Evolutionary conservation across 768 basidiomycete genomes (phyloP).

Genomic region (Cystofilobasidium macerans): DNA sequence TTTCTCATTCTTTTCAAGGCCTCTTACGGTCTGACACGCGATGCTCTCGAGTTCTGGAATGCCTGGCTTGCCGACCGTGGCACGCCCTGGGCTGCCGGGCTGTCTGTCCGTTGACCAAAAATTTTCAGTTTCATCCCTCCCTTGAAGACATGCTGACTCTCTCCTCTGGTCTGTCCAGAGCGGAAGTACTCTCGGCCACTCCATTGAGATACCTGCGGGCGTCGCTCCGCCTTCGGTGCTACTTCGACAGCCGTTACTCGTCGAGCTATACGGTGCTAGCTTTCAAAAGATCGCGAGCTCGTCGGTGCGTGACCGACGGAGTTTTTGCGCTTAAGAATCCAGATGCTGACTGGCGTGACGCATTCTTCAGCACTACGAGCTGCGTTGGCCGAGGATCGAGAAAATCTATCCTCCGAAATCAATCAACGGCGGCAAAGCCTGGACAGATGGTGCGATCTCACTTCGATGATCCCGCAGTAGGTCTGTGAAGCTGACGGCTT

Average conservation of each 20-base stretch:
- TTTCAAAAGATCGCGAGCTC: slow-evolving; percentile 54
- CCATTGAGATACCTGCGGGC: slow-evolving; percentile 45
- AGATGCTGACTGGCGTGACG: slow-evolving; percentile 3
- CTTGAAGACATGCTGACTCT: too few relatives aligned
- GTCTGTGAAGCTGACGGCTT: neutral
- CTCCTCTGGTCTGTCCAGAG: slow-evolving; percentile 17
- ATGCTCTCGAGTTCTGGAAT: slow-evolving; percentile 61
- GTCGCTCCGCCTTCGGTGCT: slow-evolving; percentile 50
- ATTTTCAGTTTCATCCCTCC: neutral
- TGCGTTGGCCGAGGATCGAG: slow-evolving; percentile 68
- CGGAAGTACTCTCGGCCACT: slow-evolving; percentile 45
- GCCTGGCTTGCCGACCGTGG: slow-evolving; percentile 45
- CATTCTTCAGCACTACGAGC: slow-evolving; percentile 61
- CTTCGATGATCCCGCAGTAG: neutral
- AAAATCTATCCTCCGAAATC: slow-evolving; percentile 39
- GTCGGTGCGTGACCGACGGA: slow-evolving; percentile 36
- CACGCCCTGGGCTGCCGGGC: slow-evolving; percentile 27
- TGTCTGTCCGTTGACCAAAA: neutral
- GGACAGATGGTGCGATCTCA: slow-evolving; percentile 16
- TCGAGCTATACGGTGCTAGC: slow-evolving; percentile 60
- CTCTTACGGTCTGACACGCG: slow-evolving; percentile 61
- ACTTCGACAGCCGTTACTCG: slow-evolving; percentile 53
- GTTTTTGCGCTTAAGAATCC: neutral
- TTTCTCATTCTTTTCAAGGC: slow-evolving; percentile 64
- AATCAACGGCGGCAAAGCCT: slow-evolving; percentile 3